Conservation (phyloP, 2,329 filamentous ascomycete genomes). For the Tothia fuscella region DNA sequence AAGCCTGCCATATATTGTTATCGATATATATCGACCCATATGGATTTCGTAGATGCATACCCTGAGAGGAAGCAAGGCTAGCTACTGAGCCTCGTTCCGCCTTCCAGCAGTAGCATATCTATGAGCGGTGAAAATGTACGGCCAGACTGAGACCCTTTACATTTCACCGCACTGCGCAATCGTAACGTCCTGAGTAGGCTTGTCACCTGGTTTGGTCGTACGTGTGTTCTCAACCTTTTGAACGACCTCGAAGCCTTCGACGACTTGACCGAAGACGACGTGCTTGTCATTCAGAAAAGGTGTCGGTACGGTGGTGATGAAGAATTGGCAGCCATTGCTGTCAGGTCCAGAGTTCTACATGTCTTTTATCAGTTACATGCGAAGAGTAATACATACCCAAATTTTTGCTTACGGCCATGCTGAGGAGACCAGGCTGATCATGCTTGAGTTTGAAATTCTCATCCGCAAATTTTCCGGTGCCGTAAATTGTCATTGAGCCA, state of each 20-base stretch:
- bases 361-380: neutral
- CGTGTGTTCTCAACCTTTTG: slow-evolving; percentile 86
- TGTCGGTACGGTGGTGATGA: slow-evolving; percentile 82
- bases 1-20: too few species aligned
- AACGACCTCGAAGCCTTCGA: slow-evolving; percentile 83
- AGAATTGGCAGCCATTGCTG: slow-evolving; percentile 94
- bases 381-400: neutral
- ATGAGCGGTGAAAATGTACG: too few species aligned
- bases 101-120: too few species aligned
- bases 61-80: too few species aligned
- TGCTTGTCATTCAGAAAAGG: slow-evolving; percentile 88
- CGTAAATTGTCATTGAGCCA: slow-evolving; percentile 80
- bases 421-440: slow-evolving; percentile 66
- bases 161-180: slow-evolving; percentile 89
- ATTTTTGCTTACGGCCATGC: slow-evolving; percentile 84
- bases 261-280: slow-evolving; percentile 85
- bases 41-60: too few species aligned
- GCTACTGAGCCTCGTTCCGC: too few species aligned
- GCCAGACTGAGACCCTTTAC: too few species aligned
- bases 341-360: slow-evolving; percentile 74
- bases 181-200: slow-evolving; percentile 72
- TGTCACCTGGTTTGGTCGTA: slow-evolving; percentile 63
- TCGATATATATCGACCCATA: too few species aligned
- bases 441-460: slow-evolving; percentile 81
- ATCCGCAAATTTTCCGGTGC: slow-evolving; percentile 70